Percentiles rank a stretch among this genome's conserved stretches.
Conservation (phyloP, 306 rosid species). For the Sphenostylis stenocarpa region DNA sequence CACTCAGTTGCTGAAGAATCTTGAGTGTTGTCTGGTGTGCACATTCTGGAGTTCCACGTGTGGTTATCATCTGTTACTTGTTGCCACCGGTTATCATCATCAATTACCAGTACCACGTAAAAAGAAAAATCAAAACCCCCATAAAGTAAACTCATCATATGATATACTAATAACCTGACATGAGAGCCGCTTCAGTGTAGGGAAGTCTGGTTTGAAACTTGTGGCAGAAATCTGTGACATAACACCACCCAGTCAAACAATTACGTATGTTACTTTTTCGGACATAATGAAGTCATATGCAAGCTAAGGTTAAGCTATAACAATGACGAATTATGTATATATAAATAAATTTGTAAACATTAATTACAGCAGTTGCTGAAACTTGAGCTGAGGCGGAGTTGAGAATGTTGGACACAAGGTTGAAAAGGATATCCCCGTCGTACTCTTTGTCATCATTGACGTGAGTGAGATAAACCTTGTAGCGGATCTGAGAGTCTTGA, state of each 20-base stretch:
- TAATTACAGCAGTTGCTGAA: neutral
- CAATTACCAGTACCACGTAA: neutral
- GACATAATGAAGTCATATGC: neutral
- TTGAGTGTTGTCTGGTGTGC: constrained; percentile 34
- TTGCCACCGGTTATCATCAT: neutral
- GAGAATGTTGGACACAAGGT: constrained; percentile 3
- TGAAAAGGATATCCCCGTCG: neutral
- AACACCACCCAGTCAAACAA: neutral
- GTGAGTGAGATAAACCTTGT: constrained; percentile 30
- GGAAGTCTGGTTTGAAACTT: constrained; percentile 24
- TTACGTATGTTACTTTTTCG: neutral
- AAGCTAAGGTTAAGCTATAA: neutral
- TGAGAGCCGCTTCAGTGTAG: constrained; percentile 26
- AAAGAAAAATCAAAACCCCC: neutral
- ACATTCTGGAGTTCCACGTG: constrained; percentile 13
- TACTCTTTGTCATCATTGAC: constrained; percentile 14
- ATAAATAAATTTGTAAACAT: too few species aligned
- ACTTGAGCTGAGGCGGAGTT: constrained; percentile 6
- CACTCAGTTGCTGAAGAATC: constrained; percentile 29
- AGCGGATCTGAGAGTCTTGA: neutral
- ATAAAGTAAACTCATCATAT: neutral
- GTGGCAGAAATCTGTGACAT: neutral
- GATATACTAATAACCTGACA: constrained; percentile 26
- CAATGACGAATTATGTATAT: too few species aligned
- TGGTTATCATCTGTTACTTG: constrained; percentile 31